Evolutionary conservation across 768 basidiomycete species (phyloP).

Genomic region (Lepiota brunneoincarnata): DNA sequence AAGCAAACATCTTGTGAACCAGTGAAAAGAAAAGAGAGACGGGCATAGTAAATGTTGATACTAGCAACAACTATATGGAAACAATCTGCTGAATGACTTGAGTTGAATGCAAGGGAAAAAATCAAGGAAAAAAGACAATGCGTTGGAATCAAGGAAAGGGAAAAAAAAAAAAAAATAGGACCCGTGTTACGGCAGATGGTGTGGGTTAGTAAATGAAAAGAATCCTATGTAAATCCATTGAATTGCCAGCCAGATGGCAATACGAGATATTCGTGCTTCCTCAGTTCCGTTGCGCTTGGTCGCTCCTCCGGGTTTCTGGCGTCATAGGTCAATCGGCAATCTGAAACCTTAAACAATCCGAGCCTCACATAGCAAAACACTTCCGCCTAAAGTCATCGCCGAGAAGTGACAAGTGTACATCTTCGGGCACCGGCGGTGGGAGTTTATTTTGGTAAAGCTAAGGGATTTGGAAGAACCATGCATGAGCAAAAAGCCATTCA

Average conservation of each 20-base stretch:
- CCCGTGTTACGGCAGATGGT: slow-evolving; percentile 19
- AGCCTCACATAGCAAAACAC: slow-evolving; percentile 84
- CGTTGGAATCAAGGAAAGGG: slow-evolving; percentile 13
- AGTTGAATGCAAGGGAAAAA: slow-evolving; percentile 3
- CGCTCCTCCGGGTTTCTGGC: slow-evolving; percentile 80
- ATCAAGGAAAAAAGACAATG: neutral
- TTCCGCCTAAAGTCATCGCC: slow-evolving; percentile 84
- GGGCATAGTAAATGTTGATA: slow-evolving; percentile 15
- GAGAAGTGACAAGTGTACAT: slow-evolving; percentile 68
- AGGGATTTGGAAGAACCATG: neutral
- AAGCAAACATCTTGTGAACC: slow-evolving; percentile 6
- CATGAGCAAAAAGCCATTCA: slow-evolving; percentile 4
- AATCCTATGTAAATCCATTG: slow-evolving; percentile 54
- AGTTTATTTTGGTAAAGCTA: slow-evolving; percentile 84
- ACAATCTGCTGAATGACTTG: slow-evolving; percentile 10
- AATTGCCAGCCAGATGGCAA: slow-evolving; percentile 77
- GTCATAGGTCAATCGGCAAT: slow-evolving; percentile 10
- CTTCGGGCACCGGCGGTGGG: slow-evolving; percentile 87
- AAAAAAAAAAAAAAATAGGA: slow-evolving; percentile 22
- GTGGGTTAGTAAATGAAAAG: slow-evolving; percentile 23
- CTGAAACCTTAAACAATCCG: slow-evolving; percentile 1
- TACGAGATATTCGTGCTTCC: slow-evolving; percentile 74
- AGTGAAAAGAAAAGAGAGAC: slow-evolving; percentile 12
- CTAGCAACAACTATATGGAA: slow-evolving; percentile 10
- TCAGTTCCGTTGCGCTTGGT: slow-evolving; percentile 74